Conservation (phyloP, 2,329 filamentous ascomycete genomes). For the Endoconidiophora polonica region DNA sequence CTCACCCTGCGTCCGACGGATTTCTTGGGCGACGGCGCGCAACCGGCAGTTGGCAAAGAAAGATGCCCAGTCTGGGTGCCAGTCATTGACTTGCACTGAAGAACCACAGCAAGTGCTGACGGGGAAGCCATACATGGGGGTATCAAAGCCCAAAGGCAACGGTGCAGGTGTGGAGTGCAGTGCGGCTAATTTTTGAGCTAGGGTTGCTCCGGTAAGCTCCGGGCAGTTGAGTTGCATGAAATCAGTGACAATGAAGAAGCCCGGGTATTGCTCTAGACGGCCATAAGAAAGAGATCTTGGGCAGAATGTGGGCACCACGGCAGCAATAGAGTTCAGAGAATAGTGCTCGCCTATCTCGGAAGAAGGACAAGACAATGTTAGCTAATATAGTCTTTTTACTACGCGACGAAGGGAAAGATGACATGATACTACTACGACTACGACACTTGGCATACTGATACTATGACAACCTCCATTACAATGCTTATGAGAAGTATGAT, state of each 20-base stretch:
- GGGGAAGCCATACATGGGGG: constrained; percentile 67
- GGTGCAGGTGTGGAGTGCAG: constrained; percentile 65
- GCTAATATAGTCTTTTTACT: too few relatives aligned
- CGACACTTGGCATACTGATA: too few relatives aligned
- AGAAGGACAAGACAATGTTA: too few relatives aligned
- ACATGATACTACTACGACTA: too few relatives aligned
- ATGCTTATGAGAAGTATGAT: too few relatives aligned
- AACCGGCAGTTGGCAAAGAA: constrained; percentile 72
- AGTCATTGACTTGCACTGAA: constrained; percentile 66
- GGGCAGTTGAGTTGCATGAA: constrained; percentile 50
- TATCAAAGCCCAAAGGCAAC: constrained; percentile 31
- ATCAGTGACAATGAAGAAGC: constrained; percentile 53
- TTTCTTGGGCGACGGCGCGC: constrained; percentile 32
- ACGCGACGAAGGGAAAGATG: too few relatives aligned
- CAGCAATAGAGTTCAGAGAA: constrained; percentile 68
- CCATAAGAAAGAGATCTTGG: constrained; percentile 63
- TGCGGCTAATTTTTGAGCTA: constrained; percentile 62
- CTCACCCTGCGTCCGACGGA: constrained; percentile 5
- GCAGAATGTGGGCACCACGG: constrained; percentile 55
- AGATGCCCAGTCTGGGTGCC: constrained; percentile 57
- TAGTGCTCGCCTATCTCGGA: constrained; percentile 50
- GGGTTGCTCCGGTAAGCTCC: constrained; percentile 32
- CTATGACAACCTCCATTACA: too few relatives aligned
- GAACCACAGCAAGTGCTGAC: constrained; percentile 74
- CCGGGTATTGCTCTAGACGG: constrained; percentile 33